These are phyloP conservation scores for Phytophthora uliginosa DNA, from an alignment of 352 stramenopile genomes.

Conservation along the genomic window DNA sequence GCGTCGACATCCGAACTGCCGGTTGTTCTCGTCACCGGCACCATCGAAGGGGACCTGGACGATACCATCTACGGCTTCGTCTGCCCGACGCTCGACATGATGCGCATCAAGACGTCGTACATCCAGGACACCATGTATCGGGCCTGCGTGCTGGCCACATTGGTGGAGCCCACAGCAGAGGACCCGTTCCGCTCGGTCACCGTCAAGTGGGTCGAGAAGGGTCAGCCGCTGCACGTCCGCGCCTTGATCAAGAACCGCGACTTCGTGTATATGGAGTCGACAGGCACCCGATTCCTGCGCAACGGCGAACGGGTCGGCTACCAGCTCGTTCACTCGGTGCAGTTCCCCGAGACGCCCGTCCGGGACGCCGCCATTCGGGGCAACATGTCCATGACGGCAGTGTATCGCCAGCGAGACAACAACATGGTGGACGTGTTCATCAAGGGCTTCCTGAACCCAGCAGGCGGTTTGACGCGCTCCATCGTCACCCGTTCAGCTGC, in stretches of 20 bases:
- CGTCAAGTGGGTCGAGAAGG: conserved; percentile 51
- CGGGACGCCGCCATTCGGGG: conserved; percentile 37
- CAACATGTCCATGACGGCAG: conserved; percentile 55
- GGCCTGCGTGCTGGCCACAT: conserved; percentile 41
- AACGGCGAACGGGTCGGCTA: conserved; percentile 61
- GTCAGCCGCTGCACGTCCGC: conserved; percentile 36
- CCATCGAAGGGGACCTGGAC: conserved; percentile 47
- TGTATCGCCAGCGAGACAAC: conserved; percentile 46
- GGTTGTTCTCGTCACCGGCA: conserved; percentile 43
- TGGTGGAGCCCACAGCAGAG: conserved; percentile 32
- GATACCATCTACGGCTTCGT: conserved; percentile 52
- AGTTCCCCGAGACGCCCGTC: conserved; percentile 38
- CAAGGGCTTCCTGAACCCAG: conserved; percentile 41
- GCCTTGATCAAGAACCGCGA: conserved; percentile 53
- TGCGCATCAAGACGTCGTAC: conserved; percentile 52
- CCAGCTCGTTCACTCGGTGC: conserved; percentile 62
- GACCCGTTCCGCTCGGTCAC: conserved; percentile 45
- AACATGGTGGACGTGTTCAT: conserved; percentile 55
- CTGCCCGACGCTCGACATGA: conserved; percentile 39
- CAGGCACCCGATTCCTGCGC: conserved; percentile 38
- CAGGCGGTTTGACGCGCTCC: conserved; percentile 36
- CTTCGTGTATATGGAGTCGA: conserved; percentile 64
- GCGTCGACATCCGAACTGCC: conserved; percentile 34
- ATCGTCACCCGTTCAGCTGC: conserved; percentile 40
- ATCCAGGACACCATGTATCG: conserved; percentile 36